A percentile compares a stretch with the other conserved stretches of the same genome.
phyloP scores from a whole-genome alignment of 352 stramenopile species.

The Phytopythium cucurbitacearum region DNA sequence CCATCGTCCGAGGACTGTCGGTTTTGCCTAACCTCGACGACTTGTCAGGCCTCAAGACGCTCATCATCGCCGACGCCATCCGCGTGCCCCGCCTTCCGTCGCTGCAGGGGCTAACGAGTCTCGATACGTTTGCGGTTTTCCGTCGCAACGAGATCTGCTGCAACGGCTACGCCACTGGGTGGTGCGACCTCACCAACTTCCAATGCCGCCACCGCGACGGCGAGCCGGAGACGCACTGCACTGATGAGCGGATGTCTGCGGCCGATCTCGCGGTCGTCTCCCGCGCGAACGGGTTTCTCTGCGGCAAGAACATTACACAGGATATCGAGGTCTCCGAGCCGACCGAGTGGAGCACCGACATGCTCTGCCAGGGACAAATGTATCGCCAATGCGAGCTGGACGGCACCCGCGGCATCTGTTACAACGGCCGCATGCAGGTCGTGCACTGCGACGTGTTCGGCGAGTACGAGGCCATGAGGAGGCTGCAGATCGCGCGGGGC shows the following conservation, averaged over 20 bases:
- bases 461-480: constrained; percentile 28
- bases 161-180: constrained; percentile 24
- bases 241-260: constrained; percentile 13
- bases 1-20: constrained; percentile 12
- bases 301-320: constrained; percentile 20
- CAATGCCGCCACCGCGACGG: constrained; percentile 16
- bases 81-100: constrained; percentile 20
- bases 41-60: constrained; percentile 11
- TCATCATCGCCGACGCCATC: constrained; percentile 24
- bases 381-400: constrained; percentile 24
- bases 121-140: constrained; percentile 27
- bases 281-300: constrained; percentile 16
- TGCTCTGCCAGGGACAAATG: constrained; percentile 18
- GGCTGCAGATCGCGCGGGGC: constrained; percentile 20
- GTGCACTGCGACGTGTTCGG: constrained; percentile 33
- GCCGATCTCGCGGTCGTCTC: constrained; percentile 13
- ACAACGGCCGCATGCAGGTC: constrained; percentile 40
- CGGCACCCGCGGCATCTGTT: constrained; percentile 25
- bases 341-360: constrained; percentile 19
- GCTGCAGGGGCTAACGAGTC: constrained; percentile 5
- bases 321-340: constrained; percentile 20
- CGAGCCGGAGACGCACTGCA: constrained; percentile 18
- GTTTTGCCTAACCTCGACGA: constrained; percentile 27
- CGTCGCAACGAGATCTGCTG: constrained; percentile 34
- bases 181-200: constrained; percentile 25